Conservation (phyloP, 2,329 filamentous ascomycete species). For the Claviceps purpurea region DNA sequence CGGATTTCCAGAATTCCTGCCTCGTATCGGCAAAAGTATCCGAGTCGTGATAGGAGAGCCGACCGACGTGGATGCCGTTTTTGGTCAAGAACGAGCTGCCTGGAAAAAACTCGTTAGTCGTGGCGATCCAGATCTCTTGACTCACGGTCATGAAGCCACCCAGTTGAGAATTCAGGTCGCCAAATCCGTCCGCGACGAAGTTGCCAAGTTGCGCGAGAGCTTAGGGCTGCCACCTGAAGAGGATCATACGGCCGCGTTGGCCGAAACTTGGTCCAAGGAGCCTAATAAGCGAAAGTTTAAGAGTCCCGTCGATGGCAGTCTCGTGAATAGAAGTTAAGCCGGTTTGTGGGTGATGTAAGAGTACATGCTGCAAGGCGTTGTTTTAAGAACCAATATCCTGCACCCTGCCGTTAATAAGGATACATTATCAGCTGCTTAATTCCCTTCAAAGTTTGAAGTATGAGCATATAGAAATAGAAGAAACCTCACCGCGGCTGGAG, state of each 20-base stretch:
- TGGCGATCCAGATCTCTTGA: conserved; percentile 33
- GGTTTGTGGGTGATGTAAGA: neutral
- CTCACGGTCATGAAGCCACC: conserved; percentile 48
- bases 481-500: no score
- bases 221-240: conserved; percentile 64
- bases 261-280: conserved; percentile 63
- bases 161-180: conserved; percentile 64
- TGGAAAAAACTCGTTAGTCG: conserved; percentile 56
- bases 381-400: no score
- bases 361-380: no score
- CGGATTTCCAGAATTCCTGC: conserved; percentile 65
- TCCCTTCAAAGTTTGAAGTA: no score
- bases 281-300: conserved; percentile 33
- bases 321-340: conserved; percentile 24
- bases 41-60: conserved; percentile 67
- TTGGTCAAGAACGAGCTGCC: conserved; percentile 60
- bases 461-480: no score
- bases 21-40: conserved; percentile 57
- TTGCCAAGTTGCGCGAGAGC: conserved; percentile 61
- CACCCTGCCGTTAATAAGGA: no score
- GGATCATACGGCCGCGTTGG: conserved; percentile 61
- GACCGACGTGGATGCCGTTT: conserved; percentile 58
- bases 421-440: no score
- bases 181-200: conserved; percentile 60
- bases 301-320: conserved; percentile 40